Evolutionary conservation across 169 alveolate genomes (phyloP).

Genomic region (Cryptosporidium sp.): DNA sequence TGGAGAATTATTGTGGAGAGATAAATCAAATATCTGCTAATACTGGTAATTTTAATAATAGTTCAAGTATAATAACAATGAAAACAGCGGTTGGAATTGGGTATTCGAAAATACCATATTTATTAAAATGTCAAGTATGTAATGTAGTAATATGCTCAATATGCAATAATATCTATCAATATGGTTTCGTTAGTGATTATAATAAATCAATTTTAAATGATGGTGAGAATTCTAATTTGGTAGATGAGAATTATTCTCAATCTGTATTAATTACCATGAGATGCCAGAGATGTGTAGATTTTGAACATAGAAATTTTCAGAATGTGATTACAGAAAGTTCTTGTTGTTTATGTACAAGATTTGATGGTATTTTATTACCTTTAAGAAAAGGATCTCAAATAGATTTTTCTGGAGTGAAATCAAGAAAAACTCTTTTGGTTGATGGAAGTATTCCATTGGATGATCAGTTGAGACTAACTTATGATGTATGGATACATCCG

Average conservation of each 20-base stretch:
- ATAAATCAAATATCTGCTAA: too few relatives aligned
- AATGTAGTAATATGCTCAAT: slow-evolving; percentile 29
- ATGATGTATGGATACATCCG: slow-evolving; percentile 64
- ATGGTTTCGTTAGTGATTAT: neutral
- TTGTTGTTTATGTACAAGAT: slow-evolving; percentile 65
- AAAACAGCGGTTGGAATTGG: neutral
- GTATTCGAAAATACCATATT: neutral
- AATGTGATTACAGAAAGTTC: slow-evolving; percentile 26
- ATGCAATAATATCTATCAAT: slow-evolving; percentile 9
- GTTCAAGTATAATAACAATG: too few relatives aligned
- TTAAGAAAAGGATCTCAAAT: slow-evolving; percentile 17
- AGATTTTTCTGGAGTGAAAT: slow-evolving; percentile 20
- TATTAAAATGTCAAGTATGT: slow-evolving; percentile 29
- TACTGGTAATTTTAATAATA: too few relatives aligned
- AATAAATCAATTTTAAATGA: neutral
- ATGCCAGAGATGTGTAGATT: slow-evolving; percentile 33
- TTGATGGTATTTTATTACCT: slow-evolving; percentile 42
- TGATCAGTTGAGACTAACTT: slow-evolving; percentile 12
- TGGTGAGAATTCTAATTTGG: neutral
- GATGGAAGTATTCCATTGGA: slow-evolving; percentile 54
- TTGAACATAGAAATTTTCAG: neutral
- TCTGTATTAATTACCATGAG: neutral
- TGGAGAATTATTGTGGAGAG: neutral
- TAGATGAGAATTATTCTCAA: neutral
- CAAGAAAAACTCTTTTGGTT: slow-evolving; percentile 24